Evolutionary conservation across 306 rosid genomes (phyloP), one percentile per base, ranked within the genome.

Genomic region (Quercus alba): DNA sequence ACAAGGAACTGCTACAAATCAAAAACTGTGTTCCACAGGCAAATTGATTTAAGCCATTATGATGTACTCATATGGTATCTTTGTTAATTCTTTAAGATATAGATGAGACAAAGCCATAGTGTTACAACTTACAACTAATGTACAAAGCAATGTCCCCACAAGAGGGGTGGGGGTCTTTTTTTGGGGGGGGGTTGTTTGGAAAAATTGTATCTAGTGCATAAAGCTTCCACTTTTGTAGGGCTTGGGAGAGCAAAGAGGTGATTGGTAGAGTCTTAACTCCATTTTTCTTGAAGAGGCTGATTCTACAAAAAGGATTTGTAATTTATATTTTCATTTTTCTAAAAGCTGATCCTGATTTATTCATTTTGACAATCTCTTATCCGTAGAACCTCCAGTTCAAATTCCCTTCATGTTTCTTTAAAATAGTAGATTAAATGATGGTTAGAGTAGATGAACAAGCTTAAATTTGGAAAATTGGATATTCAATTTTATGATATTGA

Each of bases 101-200:
- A 5, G 38, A 63, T 15, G 30, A 28, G 20, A 63, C 41, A 63
- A 63, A 28, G 51, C 57, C 56, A 58, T 57, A 14, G 23, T 15
- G 46, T 23, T 21, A 59, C 13, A 66, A 70, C 19, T 18, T 76
- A 51, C 14, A 52, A 17, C 38, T 52, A 17, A n/a, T 19, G 44
- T 9, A 46, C 2, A 41, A 41, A 10, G 56, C 33, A 35, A 19
- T 8, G 72, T 18, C 49, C 46, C 23, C 46, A 38, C 46, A 38
- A 38, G 46, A 38, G 11, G 0, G 6, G 5, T 1, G 35, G 38
- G 38, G 38, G 38, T 31, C 35, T 31, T 26, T 26, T 26, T 1
- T 0, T 0, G 1, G 35, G 35, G 35, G 5, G 5, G 35, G 0
- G 7, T 0, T 1, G 8, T 1, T 38, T 7, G 46, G 46, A 7